phyloP scores from a whole-genome alignment of 164 flowering plant genomes.

The Cinnamomum micranthum region DNA sequence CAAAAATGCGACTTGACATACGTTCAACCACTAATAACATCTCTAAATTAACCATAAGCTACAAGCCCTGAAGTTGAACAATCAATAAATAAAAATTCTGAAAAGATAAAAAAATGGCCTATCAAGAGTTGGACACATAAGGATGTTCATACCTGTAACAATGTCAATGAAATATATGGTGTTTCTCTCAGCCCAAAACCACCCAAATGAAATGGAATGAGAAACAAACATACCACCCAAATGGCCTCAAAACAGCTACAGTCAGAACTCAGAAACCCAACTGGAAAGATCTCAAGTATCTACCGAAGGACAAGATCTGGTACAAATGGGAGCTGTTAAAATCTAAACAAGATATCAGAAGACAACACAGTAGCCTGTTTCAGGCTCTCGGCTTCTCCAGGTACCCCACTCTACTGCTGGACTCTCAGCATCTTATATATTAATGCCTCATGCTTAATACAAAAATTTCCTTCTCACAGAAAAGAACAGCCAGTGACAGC shows the following conservation, averaged over 20 bases:
- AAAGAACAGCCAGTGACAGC: constrained; percentile 1
- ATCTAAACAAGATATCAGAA: constrained; percentile 17
- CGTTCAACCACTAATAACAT: not conserved
- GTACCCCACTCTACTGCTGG: constrained; percentile 35
- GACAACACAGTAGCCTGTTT: constrained; percentile 30
- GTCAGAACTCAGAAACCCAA: constrained; percentile 22
- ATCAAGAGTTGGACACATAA: not conserved
- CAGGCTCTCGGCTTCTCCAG: constrained; percentile 20
- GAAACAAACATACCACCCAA: constrained; percentile 5
- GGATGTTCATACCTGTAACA: constrained; percentile 14
- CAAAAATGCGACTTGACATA: not conserved
- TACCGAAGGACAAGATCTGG: constrained; percentile 15
- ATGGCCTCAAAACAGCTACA: constrained; percentile 2
- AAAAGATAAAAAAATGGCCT: not conserved
- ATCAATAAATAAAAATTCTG: not conserved
- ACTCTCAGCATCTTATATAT: constrained; percentile 20
- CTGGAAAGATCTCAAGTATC: constrained; percentile 22
- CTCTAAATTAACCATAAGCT: not conserved
- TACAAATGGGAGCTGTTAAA: constrained; percentile 17
- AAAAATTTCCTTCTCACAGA: not conserved
- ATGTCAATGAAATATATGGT: constrained; percentile 6
- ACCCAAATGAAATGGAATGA: constrained; percentile 3
- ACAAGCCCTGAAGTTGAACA: not conserved
- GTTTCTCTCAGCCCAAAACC: constrained; percentile 6
- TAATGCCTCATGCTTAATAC: constrained; percentile 13